Percentiles rank a stretch among this genome's conserved stretches.
Evolutionary conservation across 2,329 filamentous ascomycete genomes (phyloP).

Genomic region (Sporothrix brasiliensis): DNA sequence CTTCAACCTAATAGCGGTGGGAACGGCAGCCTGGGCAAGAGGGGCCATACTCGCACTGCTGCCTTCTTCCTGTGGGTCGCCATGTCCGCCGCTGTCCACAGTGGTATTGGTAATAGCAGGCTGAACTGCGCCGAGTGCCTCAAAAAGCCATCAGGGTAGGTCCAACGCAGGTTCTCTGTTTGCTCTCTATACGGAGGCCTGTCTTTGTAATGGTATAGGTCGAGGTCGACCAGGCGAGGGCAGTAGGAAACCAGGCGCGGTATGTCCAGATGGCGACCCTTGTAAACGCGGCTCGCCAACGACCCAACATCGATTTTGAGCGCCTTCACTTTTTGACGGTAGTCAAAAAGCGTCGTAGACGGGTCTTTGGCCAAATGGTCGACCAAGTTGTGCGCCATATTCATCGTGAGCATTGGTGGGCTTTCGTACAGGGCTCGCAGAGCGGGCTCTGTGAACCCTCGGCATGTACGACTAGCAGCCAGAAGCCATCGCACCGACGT

Average conservation of each 20-base stretch:
- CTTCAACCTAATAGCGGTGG: slow-evolving; percentile 42
- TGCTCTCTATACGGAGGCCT: slow-evolving; percentile 65
- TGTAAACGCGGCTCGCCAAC: slow-evolving; percentile 57
- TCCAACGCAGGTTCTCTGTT: slow-evolving; percentile 64
- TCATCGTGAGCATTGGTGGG: slow-evolving; percentile 61
- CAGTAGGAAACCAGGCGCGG: slow-evolving; percentile 62
- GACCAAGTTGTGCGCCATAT: slow-evolving; percentile 51
- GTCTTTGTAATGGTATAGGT: slow-evolving; percentile 72
- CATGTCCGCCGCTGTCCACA: slow-evolving; percentile 35
- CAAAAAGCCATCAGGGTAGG: slow-evolving; percentile 69
- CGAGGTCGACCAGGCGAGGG: slow-evolving; percentile 68
- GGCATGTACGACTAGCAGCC: slow-evolving; percentile 63
- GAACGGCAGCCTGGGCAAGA: not conserved
- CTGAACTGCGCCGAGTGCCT: slow-evolving; percentile 58
- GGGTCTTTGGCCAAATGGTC: slow-evolving; percentile 59
- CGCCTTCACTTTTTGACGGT: slow-evolving; percentile 69
- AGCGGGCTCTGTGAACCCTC: slow-evolving; percentile 70
- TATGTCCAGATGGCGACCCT: slow-evolving; percentile 52
- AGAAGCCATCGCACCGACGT: slow-evolving; percentile 63
- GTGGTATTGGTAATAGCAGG: not conserved
- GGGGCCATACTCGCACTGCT: not conserved
- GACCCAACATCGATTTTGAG: slow-evolving; percentile 69
- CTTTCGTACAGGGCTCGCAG: slow-evolving; percentile 71
- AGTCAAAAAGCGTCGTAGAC: slow-evolving; percentile 59
- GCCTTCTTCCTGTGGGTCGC: not conserved